These are phyloP conservation scores for Paramecium bursaria DNA, from an alignment of 73 alveolate species.

Conservation along the genomic window DNA sequence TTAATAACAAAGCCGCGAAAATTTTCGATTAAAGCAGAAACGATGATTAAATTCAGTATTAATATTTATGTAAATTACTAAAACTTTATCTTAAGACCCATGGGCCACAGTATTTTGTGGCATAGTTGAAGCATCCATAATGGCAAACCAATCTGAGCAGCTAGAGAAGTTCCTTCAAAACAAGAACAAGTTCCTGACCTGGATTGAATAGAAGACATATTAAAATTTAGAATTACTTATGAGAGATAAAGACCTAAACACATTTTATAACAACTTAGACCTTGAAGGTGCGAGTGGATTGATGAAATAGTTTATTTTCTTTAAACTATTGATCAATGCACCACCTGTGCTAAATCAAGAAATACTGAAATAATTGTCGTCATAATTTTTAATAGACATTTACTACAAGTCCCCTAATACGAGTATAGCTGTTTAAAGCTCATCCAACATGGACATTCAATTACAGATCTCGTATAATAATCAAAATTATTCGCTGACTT, in stretches of 20 bases:
- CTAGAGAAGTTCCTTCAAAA: neutral
- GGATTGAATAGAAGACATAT: neutral
- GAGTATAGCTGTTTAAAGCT: neutral
- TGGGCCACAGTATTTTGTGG: slow-evolving; percentile 47
- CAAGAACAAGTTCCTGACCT: neutral
- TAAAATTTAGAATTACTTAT: neutral
- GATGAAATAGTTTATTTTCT: neutral
- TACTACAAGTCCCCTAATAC: slow-evolving; percentile 14
- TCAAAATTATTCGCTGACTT: neutral
- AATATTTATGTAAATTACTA: too few species aligned
- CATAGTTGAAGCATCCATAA: neutral
- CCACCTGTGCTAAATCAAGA: slow-evolving; percentile 1
- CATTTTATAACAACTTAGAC: neutral
- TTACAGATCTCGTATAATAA: neutral
- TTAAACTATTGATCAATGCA: neutral
- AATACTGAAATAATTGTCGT: neutral
- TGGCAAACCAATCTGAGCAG: neutral
- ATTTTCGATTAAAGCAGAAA: too few species aligned
- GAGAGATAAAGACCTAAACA: neutral
- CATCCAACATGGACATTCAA: neutral
- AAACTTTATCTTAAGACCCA: too few species aligned
- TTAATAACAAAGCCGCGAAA: too few species aligned
- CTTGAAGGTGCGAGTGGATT: neutral
- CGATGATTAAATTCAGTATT: too few species aligned
- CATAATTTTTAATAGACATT: neutral